Base-by-base conservation (phyloP, 2,329 filamentous ascomycete genomes). In the Apiospora phragmitis region DNA sequence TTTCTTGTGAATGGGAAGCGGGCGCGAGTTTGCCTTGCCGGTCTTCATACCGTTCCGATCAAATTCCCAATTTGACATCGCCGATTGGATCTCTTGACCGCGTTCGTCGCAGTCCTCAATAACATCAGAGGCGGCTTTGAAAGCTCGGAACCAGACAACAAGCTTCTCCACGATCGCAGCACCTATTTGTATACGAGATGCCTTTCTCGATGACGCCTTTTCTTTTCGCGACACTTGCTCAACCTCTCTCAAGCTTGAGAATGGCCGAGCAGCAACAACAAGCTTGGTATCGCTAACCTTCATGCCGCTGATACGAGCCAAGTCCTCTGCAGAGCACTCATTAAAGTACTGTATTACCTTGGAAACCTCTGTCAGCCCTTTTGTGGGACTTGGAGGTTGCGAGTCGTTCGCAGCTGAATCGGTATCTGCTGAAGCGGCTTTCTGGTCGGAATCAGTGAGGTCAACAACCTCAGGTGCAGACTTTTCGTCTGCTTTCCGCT, bases 341-440 rank as follows among this genome's bases (percentile, higher is more conserved):
- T 98, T 98, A 80, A 99, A 91, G 77, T 94, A 97, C 9, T 90
- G 87, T 38, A 98, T 84, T 8, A 98, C 88, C 70, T 87, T 87
- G 5, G 77, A 77, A 41, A 89, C 85, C 29, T 72, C 72, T 16
- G 72, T 71, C 3, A 68, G 18, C 11, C 67, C 68, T 45, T 65
- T 69, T 4, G 68, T 69, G 16, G 70, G 29, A n/a, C 43, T 59
- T 18, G 45, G 29, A 18, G 70, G 65, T 35, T 38, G 41, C 18
- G 66, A 43, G 16, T 70, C 62, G 38, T 71, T 70, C 38, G 51
- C 69, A 16, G 65, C 70, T 38, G 49, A 65, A n/a, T 70, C 45
- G 12, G 45, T 38, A 38, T 68, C 67, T 45, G 29, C 35, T 32
- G 59, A 47, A 26, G 43, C 67, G 21, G 55, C 42, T 45, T 70